Percentiles rank a stretch among this genome's conserved stretches.
Conservation (phyloP, 768 basidiomycete genomes). For the Clitopilus hobsonii region DNA sequence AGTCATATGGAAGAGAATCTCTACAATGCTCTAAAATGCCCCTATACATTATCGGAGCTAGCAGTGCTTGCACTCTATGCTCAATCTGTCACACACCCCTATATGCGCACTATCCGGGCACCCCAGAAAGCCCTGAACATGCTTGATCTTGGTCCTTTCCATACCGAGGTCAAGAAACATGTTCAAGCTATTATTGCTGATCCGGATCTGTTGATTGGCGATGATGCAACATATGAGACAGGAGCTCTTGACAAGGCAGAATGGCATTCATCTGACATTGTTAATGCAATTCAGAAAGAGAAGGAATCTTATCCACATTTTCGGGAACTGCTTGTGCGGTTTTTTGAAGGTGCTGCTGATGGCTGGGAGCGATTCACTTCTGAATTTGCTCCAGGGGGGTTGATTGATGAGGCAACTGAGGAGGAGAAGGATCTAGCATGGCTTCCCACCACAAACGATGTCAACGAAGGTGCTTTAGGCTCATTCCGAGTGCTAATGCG, state of each 20-base stretch:
- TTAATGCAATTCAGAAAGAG: neutral
- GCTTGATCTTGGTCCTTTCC: constrained; percentile 4
- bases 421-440: constrained; percentile 17
- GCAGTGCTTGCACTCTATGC: constrained; percentile 12
- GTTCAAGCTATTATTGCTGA: neutral
- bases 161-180: no score
- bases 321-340: neutral
- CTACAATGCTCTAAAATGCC: constrained; percentile 15
- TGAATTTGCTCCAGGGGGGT: constrained; percentile 12
- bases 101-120: constrained; percentile 9
- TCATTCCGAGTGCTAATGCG: constrained; percentile 12
- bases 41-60: constrained; percentile 15
- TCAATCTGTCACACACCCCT: constrained; percentile 13
- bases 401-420: constrained; percentile 17
- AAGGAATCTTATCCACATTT: neutral
- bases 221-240: neutral
- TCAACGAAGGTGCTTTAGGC: constrained; percentile 24
- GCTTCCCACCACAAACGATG: constrained; percentile 26
- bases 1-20: constrained; percentile 24
- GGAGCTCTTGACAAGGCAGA: neutral
- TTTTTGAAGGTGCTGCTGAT: neutral
- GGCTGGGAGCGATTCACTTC: neutral
- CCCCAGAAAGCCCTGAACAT: constrained; percentile 1
- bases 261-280: neutral
- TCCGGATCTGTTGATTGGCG: neutral